Evolutionary conservation across 2,329 filamentous ascomycete genomes (phyloP), one percentile per base, ranked within the genome.

Genomic region (Emericellopsis atlantica): DNA sequence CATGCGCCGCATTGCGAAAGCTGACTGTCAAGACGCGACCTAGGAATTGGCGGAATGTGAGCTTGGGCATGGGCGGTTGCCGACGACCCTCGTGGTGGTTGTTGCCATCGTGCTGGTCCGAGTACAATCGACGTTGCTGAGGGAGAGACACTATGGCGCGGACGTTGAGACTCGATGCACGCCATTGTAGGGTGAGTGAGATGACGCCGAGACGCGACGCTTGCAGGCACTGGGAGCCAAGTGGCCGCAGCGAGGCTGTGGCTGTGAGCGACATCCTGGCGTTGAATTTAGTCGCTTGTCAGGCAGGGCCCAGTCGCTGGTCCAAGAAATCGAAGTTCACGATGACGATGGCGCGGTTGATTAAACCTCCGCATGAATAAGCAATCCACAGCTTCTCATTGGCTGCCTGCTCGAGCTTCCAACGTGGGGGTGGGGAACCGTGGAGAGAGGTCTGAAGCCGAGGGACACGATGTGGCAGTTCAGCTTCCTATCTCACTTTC

Each of bases 181-280:
- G 52, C 32, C 58, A 55, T 34, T 45, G 46, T 32, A 61, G 42
- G n/a, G 51, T 58, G 29, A 62, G 44, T 12, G 55, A 57, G 21
- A 61, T 48, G 31, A 62, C 40, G 36, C 55, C 56, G 7, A 52
- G 47, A 33, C 50, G 45, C 16, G 53, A 46, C 44, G 50, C 48
- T 32, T 51, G 53, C 36, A 57, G 44, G 35, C 57, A 62, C 43
- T 44, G 51, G 23, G 51, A 47, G 11, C 46, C 46, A n/a, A 59
- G 42, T 12, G 55, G 58, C 49, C 58, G 51, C 46, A 61, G 45
- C 26, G 57, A 59, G 42, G 57, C 58, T 32, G 55, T 43, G 24
- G 52, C 55, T 37, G 57, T 54, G 34, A 56, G 49, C 26, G 59
- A 57, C 60, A 63, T 63, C 40, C 23, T 37, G 39, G 43, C 36